phyloP scores from a whole-genome alignment of 352 stramenopile genomes.

The Detonula confervacea region DNA sequence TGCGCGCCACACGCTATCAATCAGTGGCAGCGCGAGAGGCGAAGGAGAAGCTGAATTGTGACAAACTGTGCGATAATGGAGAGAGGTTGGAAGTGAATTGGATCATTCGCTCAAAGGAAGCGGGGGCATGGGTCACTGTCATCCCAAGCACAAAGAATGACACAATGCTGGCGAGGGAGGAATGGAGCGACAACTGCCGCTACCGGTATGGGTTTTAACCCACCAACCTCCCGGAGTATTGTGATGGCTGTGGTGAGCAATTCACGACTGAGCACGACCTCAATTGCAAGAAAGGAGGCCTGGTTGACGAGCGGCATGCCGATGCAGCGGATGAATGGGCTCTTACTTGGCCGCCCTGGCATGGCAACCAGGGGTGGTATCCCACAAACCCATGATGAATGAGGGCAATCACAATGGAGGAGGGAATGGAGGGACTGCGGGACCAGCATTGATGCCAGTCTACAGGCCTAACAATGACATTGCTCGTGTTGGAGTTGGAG shows the following conservation, averaged over 20 bases:
- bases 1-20: too few relatives aligned
- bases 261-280: constrained; percentile 34
- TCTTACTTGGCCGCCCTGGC: background rate
- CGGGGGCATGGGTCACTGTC: constrained; percentile 32
- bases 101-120: too few relatives aligned
- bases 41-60: too few relatives aligned
- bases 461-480: background rate
- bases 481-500: too few relatives aligned
- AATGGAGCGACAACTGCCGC: constrained; percentile 32
- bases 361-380: background rate
- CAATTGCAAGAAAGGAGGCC: constrained; percentile 51
- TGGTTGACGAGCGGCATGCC: constrained; percentile 22
- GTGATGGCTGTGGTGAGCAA: constrained; percentile 14
- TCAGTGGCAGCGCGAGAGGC: too few relatives aligned
- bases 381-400: background rate
- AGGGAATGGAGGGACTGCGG: too few relatives aligned
- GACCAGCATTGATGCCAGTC: background rate
- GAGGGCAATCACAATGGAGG: too few relatives aligned
- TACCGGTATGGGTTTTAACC: constrained; percentile 17
- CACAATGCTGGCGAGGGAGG: constrained; percentile 22
- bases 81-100: too few relatives aligned
- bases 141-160: constrained; percentile 76
- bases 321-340: constrained; percentile 5
- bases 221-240: constrained; percentile 3
- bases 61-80: too few relatives aligned